These are phyloP conservation scores for Aureobasidium sp. DNA, from an alignment of 2,329 filamentous ascomycete species.

Conservation along the genomic window DNA sequence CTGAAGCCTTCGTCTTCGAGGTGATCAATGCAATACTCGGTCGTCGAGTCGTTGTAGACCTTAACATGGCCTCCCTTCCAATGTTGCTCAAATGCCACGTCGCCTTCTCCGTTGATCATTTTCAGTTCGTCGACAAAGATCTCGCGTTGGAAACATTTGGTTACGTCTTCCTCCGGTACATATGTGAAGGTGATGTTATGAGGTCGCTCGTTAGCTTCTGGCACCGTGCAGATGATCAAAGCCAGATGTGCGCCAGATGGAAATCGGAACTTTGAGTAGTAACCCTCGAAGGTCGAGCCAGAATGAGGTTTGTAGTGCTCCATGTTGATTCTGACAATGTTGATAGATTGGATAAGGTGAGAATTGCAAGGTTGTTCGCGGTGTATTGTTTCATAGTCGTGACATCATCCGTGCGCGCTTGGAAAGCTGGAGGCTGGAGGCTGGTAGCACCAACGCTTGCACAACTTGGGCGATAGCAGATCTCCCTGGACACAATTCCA, in stretches of 20 bases:
- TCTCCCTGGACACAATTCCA: no score
- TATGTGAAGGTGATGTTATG: constrained; percentile 47
- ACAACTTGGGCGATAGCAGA: not conserved
- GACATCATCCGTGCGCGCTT: constrained; percentile 2
- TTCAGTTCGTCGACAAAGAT: constrained; percentile 38
- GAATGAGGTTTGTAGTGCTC: constrained; percentile 34
- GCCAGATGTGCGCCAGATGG: constrained; percentile 40
- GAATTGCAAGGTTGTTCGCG: not conserved
- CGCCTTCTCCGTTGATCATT: constrained; percentile 23
- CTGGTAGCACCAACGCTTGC: not conserved
- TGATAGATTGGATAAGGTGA: not conserved
- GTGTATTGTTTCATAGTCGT: constrained; percentile 1
- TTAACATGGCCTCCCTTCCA: constrained; percentile 35
- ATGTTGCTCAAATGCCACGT: constrained; percentile 35
- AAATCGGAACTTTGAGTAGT: constrained; percentile 45
- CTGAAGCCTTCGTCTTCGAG: constrained; percentile 31
- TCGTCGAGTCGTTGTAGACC: constrained; percentile 30
- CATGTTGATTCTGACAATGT: constrained; percentile 5
- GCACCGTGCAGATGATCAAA: constrained; percentile 42
- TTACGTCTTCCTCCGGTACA: constrained; percentile 32
- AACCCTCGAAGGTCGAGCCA: constrained; percentile 41
- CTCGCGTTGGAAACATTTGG: constrained; percentile 35
- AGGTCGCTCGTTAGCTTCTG: constrained; percentile 32
- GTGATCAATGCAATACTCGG: constrained; percentile 28
- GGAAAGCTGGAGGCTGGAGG: not conserved